These are phyloP conservation scores for Fusarium devonianum DNA, from an alignment of 2,329 filamentous ascomycete species.

Conservation along the genomic window DNA sequence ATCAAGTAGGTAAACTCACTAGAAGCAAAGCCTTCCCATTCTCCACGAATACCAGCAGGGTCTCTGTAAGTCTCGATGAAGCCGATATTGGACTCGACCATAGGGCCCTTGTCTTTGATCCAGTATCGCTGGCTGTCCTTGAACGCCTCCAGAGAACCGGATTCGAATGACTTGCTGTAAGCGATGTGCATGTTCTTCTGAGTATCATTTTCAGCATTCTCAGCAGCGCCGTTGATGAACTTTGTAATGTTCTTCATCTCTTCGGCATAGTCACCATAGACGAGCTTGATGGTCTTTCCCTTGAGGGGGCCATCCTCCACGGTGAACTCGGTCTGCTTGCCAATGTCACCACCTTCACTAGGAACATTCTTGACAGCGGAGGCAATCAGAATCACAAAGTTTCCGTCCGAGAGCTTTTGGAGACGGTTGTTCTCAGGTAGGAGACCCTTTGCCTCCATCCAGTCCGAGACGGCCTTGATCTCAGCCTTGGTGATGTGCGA, in stretches of 20 bases:
- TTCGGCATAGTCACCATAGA: slow-evolving; percentile 76
- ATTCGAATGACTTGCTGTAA: slow-evolving; percentile 77
- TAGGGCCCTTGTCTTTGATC: slow-evolving; percentile 83
- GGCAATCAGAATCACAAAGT: slow-evolving; percentile 78
- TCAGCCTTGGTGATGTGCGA: slow-evolving; percentile 76
- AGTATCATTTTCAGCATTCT: slow-evolving; percentile 75
- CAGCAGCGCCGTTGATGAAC: slow-evolving; percentile 72
- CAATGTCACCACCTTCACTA: slow-evolving; percentile 70
- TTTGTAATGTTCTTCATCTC: slow-evolving; percentile 74
- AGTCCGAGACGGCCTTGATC: slow-evolving; percentile 74
- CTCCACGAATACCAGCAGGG: slow-evolving; percentile 79
- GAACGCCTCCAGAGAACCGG: slow-evolving; percentile 77
- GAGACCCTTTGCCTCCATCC: slow-evolving; percentile 75
- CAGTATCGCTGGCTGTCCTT: slow-evolving; percentile 82
- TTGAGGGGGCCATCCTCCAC: slow-evolving; percentile 66
- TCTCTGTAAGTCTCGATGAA: slow-evolving; percentile 89
- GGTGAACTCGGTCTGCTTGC: slow-evolving; percentile 67
- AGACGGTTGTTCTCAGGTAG: slow-evolving; percentile 80
- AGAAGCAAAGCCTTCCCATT: slow-evolving; percentile 86
- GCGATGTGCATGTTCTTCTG: slow-evolving; percentile 77
- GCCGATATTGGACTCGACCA: slow-evolving; percentile 81
- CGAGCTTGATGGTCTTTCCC: slow-evolving; percentile 73
- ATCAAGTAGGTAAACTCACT: slow-evolving; percentile 43
- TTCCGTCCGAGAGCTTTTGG: slow-evolving; percentile 68
- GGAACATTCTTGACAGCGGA: slow-evolving; percentile 70